Evolutionary conservation across 2,329 filamentous ascomycete genomes (phyloP), one percentile per base, ranked within the genome.

Genomic region (Akanthomyces muscarius): DNA sequence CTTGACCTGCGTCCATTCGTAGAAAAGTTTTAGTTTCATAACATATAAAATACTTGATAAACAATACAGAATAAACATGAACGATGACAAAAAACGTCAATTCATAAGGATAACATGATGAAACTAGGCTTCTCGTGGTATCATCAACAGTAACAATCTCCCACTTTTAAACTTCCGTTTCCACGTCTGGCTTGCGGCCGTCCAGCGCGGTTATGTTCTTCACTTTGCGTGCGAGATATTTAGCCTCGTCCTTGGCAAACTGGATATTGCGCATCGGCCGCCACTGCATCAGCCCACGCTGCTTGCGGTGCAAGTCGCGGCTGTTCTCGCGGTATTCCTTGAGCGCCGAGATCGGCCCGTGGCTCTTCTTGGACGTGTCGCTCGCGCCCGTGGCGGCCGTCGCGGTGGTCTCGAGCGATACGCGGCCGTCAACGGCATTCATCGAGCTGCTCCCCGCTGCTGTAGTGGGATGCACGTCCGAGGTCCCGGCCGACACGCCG

Each of bases 241-340:
- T 89, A 0, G 90, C 86, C 79, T 98, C 91, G 70, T 97, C 83
- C 77, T 95, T 96, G 50, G 89, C 93, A 74, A 97, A 98, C 68
- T 88, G 86, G 25, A 86, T 81, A 72, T 97, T 97, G 47, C 94
- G 83, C 73, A 93, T 90, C 0, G 94, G 93, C 71, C 88, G 90
- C 92, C 93, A 98, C 75, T 98, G 94, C 91, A 97, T 96, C 72
- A 97, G 71, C 0, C 94, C 94, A 13, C 93, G 83, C 69, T 97
- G 92, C 77, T 93, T 92, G 0, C 93, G 85, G 73, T 93, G 89
- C 72, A 97, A 81, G 52, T 90, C 87, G 66, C 89, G 86, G 71
- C 88, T 91, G 66, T 86, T 83, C 63, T 81, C 80, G 69, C 86
- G 87, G 72, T 89, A 86, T 25, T 88, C 83, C 72, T 87, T 87